These are phyloP conservation scores for Fusarium sp. DNA, from an alignment of 2,329 filamentous ascomycete genomes.

Conservation along the genomic window DNA sequence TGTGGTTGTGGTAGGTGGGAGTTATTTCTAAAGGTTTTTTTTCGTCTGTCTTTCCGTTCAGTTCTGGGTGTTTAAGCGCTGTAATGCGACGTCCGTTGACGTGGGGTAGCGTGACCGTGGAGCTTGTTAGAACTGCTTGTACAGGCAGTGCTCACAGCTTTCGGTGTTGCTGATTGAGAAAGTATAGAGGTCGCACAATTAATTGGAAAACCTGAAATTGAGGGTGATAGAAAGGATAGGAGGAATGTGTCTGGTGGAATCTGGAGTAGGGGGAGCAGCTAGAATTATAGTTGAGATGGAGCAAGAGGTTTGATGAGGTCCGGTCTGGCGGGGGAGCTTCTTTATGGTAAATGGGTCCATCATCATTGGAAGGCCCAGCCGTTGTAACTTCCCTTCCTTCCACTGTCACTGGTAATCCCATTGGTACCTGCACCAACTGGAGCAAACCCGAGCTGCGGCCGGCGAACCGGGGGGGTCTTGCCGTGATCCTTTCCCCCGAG, in stretches of 20 bases:
- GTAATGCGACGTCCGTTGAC: constrained; percentile 42
- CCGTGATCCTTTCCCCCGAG: constrained; percentile 49
- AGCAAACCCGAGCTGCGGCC: constrained; percentile 39
- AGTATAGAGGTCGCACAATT: constrained; percentile 29
- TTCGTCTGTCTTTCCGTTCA: constrained; percentile 35
- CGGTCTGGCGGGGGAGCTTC: constrained; percentile 43
- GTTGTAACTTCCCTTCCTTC: constrained; percentile 23
- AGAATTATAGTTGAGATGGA: constrained; percentile 35
- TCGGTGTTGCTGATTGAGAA: constrained; percentile 41
- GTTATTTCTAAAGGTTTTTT: constrained; percentile 15
- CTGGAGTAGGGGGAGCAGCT: constrained; percentile 20
- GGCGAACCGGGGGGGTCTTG: constrained; percentile 47
- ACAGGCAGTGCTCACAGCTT: constrained; percentile 44
- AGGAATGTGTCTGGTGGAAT: constrained; percentile 9
- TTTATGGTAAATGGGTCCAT: constrained; percentile 46
- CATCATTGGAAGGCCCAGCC: constrained; percentile 38
- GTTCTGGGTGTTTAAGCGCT: constrained; percentile 28
- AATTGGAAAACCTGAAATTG: constrained; percentile 6
- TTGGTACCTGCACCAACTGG: constrained; percentile 44
- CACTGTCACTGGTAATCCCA: constrained; percentile 40
- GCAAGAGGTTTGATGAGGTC: constrained; percentile 40
- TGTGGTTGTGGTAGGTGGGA: constrained; percentile 36
- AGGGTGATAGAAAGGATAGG: constrained; percentile 11
- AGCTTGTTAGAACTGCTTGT: constrained; percentile 46
- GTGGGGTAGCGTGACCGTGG: constrained; percentile 47